Base-by-base conservation (phyloP, 2,329 filamentous ascomycete species). In the Beauveria medogensis region DNA sequence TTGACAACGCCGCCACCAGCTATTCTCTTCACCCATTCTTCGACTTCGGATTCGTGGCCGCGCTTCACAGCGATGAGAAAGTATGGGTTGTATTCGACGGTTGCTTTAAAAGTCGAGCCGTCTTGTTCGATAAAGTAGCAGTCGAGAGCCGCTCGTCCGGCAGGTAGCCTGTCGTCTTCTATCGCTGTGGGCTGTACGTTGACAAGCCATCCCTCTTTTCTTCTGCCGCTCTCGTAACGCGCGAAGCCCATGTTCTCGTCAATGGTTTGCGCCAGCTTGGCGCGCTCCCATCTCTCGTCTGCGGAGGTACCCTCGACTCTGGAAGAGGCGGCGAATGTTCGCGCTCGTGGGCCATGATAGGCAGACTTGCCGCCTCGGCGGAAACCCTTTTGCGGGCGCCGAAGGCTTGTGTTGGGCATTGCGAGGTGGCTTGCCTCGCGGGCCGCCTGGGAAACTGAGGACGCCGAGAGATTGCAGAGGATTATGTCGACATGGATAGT, bases 111-210 rank as follows among this genome's bases (percentile, higher is more conserved):
- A 5, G 89, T 93, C 54, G 87, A 85, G 16, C 91, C 83, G 69
- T 96, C 90, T 62, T 93, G 90, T 68, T 92, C 90, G 63, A 99
- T 88, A 75, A 99, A 99, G 78, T 97, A 99, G 75, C 92, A 97
- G 76, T 99, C 94, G 61, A 99, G 85, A 9, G 91, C 94, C 1
- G 94, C 89, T 65, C 91, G 86, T 43, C 94, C 94, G 63, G 91
- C 90, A 1, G 89, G 87, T 51, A 90, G 82, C 67, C 91, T 90
- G 18, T 92, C 83, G 71, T 97, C 93, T 73, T 96, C 80, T 79
- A 99, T 82, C 14, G 86, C 85, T 0, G 94, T 97, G 44, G 92
- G 87, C 72, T 96, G 91, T 77, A 97, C 90, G 71, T 97, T 99
- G 67, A 93, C 91, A 4, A 99, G 84, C 94, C 94, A 99, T 65